Percentiles rank a stretch among this genome's conserved stretches.
Conservation (phyloP, 495 filamentous ascomycete species). For the Penicillium simplicissimum region DNA sequence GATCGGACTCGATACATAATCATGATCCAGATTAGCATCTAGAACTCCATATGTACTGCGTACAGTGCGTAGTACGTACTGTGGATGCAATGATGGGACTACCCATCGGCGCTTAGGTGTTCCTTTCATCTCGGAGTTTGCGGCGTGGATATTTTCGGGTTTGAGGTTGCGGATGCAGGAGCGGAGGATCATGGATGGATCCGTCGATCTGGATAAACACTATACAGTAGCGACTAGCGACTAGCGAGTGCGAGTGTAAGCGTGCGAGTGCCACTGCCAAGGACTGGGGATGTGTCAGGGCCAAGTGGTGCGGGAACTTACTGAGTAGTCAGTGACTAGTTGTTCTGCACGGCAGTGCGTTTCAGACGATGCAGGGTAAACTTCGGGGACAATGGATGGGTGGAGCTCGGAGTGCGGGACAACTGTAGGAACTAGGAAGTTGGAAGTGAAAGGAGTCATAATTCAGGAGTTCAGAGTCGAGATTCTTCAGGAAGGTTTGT, state of each 20-base stretch:
- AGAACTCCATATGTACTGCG: no score
- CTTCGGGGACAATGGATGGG: neutral
- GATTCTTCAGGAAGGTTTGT: neutral
- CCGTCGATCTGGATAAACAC: slow-evolving; percentile 2
- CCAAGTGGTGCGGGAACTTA: no score
- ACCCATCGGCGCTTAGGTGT: slow-evolving; percentile 14
- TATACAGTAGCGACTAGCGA: no score
- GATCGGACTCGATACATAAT: no score
- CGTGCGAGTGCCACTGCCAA: no score
- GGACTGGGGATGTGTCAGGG: no score
- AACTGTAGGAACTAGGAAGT: no score
- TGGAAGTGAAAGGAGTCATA: no score
- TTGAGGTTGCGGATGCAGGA: neutral
- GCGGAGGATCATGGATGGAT: neutral
- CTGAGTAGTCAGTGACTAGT: no score
- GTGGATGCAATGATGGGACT: neutral
- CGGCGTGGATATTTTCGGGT: slow-evolving; percentile 5
- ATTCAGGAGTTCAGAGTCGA: no score
- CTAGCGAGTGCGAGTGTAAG: no score
- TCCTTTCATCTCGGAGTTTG: slow-evolving; percentile 12
- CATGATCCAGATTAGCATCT: no score
- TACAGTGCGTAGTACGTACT: neutral
- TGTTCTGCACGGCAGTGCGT: neutral
- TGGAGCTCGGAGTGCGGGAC: neutral
- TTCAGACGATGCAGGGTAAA: neutral